A percentile compares a stretch with the other conserved stretches of the same genome.
Evolutionary conservation across 495 filamentous ascomycete genomes (phyloP).

Genomic region (Aspergillus bridgeri): DNA sequence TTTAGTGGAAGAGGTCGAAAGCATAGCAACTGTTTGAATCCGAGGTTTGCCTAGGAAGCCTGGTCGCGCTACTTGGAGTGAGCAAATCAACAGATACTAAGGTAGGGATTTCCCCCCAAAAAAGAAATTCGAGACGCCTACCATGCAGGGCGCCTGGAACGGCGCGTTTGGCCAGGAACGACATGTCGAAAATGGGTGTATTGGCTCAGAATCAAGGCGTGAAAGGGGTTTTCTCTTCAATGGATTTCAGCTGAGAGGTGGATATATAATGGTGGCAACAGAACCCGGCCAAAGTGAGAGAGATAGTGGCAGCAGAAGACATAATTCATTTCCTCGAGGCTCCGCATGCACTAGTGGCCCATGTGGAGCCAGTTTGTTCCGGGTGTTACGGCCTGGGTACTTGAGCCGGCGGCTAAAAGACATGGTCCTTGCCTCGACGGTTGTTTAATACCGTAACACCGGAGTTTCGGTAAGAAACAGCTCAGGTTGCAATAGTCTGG

Average conservation of each 20-base stretch:
- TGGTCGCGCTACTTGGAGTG: constrained; percentile 27
- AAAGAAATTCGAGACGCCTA: constrained; percentile 12
- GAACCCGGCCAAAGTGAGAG: not conserved
- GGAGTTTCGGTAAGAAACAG: not conserved
- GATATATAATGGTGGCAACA: not conserved
- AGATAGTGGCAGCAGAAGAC: too few relatives aligned
- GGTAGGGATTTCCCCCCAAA: too few relatives aligned
- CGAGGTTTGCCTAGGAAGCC: constrained; percentile 24
- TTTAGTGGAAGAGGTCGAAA: constrained; percentile 42
- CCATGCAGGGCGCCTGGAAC: constrained; percentile 31
- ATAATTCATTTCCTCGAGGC: not conserved
- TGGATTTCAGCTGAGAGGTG: too few relatives aligned
- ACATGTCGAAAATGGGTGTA: constrained; percentile 20
- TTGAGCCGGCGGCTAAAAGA: not conserved
- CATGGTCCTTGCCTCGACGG: not conserved
- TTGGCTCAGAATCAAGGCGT: not conserved
- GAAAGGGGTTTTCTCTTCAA: not conserved
- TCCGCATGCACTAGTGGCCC: not conserved
- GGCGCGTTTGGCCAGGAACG: constrained; percentile 30
- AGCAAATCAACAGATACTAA: too few relatives aligned
- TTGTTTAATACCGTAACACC: not conserved
- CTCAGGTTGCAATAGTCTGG: not conserved
- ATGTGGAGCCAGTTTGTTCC: not conserved
- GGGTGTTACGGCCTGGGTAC: not conserved
- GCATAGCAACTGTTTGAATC: constrained; percentile 29